These are phyloP conservation scores for Cryptococcus neoformans DNA, from an alignment of 1,284 basidiomycete species.

Conservation along the genomic window DNA sequence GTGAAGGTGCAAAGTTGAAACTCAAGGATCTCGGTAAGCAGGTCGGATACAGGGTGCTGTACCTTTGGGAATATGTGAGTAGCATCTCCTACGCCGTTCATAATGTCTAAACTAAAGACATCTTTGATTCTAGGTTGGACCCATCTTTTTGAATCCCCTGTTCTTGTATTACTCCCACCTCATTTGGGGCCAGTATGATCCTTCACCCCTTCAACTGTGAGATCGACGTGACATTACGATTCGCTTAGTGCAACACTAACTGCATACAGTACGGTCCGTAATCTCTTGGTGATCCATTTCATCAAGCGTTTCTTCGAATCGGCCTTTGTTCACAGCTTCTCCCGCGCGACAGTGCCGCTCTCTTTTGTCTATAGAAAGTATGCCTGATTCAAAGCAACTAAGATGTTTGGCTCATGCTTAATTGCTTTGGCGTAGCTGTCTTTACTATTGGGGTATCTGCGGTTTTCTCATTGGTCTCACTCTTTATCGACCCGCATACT, in stretches of 20 bases:
- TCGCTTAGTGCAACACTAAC: neutral
- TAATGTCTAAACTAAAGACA: neutral
- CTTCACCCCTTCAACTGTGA: slow-evolving; percentile 39
- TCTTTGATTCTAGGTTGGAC: slow-evolving; percentile 62
- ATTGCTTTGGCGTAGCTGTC: slow-evolving; percentile 58
- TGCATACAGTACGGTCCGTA: slow-evolving; percentile 65
- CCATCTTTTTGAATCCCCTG: slow-evolving; percentile 85
- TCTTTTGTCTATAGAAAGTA: slow-evolving; percentile 89
- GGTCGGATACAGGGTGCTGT: slow-evolving; percentile 79
- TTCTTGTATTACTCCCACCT: slow-evolving; percentile 63
- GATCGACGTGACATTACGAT: slow-evolving; percentile 2
- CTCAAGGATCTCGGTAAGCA: slow-evolving; percentile 89
- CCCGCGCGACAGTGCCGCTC: slow-evolving; percentile 89
- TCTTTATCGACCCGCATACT: slow-evolving; percentile 67
- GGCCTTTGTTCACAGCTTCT: slow-evolving; percentile 91
- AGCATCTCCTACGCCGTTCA: too few relatives aligned
- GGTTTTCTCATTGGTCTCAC: slow-evolving; percentile 75
- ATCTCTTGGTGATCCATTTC: slow-evolving; percentile 81
- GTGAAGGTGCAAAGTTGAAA: slow-evolving; percentile 58
- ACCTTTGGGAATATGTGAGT: slow-evolving; percentile 86
- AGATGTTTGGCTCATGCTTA: neutral
- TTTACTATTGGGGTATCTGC: slow-evolving; percentile 81
- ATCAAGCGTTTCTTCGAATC: slow-evolving; percentile 92
- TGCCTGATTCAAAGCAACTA: slow-evolving; percentile 23
- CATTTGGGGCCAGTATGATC: slow-evolving; percentile 36